Base-by-base conservation (phyloP, 306 rosid genomes). In the Cucumis hystrix region DNA sequence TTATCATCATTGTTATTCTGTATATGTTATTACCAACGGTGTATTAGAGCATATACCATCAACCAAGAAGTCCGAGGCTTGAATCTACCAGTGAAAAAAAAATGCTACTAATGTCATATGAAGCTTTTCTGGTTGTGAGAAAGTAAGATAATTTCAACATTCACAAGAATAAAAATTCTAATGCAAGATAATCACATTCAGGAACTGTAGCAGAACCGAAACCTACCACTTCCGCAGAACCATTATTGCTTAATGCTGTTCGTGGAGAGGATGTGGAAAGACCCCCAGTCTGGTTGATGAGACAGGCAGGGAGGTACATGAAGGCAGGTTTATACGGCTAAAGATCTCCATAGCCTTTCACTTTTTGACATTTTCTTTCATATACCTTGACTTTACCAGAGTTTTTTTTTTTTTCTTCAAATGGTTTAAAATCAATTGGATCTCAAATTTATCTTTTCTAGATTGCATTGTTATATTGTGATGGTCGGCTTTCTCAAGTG, bases 241-340 rank as follows among this genome's bases (percentile, higher is more conserved):
- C 98, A 0, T 92, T 95, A 76, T 81, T 95, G 88, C 96, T 95
- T 52, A 91, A 91, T 77, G 97, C 97, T 28, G 97, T 86, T 83
- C 90, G 92, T 59, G 96, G 96, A 20, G 68, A 79, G 58, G 89
- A 89, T 78, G 92, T 95, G 45, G 99, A 92, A 40, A 90, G 99
- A 59, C 99, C 99, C 49, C 99, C 99, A 3, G 99, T 95, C 88
- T 95, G 99, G 99, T 95, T 95, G 67, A 95, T 95, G 99, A 89
- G 99, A 85, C 99, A 95, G 86, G 99, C 99, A 21, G 99, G 99
- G 96, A 91, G 98, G 92, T 93, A 93, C 85, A 93, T 93, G 98
- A 93, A 93, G 98, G 98, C 92, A 91, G 90, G 96, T 91, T 85
- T 83, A 83, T 85, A 43, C 79, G 69, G 72, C 80, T 83, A 79